These are phyloP conservation scores for Zizania palustris DNA, from an alignment of 202 grass and related monocot genomes.

Conservation along the genomic window DNA sequence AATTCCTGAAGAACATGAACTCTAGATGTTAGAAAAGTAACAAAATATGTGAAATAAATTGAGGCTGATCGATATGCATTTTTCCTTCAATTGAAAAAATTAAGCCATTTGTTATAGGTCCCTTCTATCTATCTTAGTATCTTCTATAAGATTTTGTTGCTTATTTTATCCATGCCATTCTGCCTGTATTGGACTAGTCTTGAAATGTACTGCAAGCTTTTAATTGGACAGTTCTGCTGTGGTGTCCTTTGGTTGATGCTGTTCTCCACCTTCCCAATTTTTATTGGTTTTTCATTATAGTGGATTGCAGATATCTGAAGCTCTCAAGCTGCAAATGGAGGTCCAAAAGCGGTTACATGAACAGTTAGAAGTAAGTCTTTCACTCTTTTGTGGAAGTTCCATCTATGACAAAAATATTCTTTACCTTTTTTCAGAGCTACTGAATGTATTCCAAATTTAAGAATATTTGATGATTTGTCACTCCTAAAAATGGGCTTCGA, in stretches of 20 bases:
- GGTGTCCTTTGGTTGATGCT: neutral
- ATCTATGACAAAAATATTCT: neutral
- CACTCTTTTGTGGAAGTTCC: constrained; percentile 31
- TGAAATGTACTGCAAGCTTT: neutral
- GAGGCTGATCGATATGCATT: neutral
- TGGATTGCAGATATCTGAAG: constrained; percentile 71
- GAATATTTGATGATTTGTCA: no score
- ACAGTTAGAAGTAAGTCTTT: constrained; percentile 77
- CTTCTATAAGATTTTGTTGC: neutral
- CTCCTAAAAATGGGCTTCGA: no score
- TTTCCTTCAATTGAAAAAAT: constrained; percentile 4
- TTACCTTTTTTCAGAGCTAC: neutral
- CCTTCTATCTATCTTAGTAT: constrained; percentile 18
- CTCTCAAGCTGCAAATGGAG: constrained; percentile 83
- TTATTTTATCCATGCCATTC: constrained; percentile 15
- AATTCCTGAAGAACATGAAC: neutral
- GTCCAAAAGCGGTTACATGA: constrained; percentile 77
- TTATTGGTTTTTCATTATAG: constrained; percentile 22
- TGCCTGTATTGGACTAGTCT: neutral
- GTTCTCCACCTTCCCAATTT: neutral
- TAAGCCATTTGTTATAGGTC: neutral
- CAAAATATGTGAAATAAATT: constrained; percentile 3
- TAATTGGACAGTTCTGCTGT: neutral
- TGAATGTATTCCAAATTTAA: constrained; percentile 9
- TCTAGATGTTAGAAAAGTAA: neutral